Base-by-base conservation (phyloP, 768 basidiomycete species). In the Termitomyces sp. region DNA sequence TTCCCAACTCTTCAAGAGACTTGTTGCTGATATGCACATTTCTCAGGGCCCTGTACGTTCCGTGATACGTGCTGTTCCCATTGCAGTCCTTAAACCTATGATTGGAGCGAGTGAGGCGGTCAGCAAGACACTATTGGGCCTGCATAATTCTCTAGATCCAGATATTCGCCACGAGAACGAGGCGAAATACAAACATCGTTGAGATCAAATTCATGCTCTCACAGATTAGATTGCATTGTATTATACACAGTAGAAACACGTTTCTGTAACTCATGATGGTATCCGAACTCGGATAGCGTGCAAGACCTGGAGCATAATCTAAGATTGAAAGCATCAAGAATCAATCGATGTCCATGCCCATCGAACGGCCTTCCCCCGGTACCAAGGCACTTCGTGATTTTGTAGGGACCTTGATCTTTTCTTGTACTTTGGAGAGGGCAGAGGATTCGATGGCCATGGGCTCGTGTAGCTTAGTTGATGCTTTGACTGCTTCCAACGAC, bases 101-200 rank as follows among this genome's bases (percentile, higher is more conserved):
- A 99, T 98, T 57, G 97, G 97, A 4, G 95, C 95, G 4, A 93
- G 89, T 50, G 96, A 97, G 72, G 97, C 97, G 3, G 89, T 98
- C 59, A 89, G 93, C 74, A 95, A 98, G 78, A 95, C 96, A 0
- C 74, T 98, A 37, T 81, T 98, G 55, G 97, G 97, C 8, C 79
- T 99, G 39, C 89, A 95, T 65, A 98, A 98, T 70, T 84, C 93
- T 46, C 75, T 99, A 65, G 95, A 98, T 71, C 95, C 96, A 10
- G 83, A 87, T 58, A 78, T 89, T 48, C 84, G 86, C 45, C 79
- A 83, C 52, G 94, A 96, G 69, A 89, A 88, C 64, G 90, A 91
- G 64, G 94, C 92, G 53, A 98, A 98, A 74, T 98, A 98, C 75
- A 98, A 98, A 73, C 83, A 86, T 45, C 86, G 84, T 59, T 88